A percentile compares a stretch with the other conserved stretches of the same genome.
Evolutionary conservation across 371 early-diverging fungal species (phyloP).

Genomic region (Zychaea mexicana): DNA sequence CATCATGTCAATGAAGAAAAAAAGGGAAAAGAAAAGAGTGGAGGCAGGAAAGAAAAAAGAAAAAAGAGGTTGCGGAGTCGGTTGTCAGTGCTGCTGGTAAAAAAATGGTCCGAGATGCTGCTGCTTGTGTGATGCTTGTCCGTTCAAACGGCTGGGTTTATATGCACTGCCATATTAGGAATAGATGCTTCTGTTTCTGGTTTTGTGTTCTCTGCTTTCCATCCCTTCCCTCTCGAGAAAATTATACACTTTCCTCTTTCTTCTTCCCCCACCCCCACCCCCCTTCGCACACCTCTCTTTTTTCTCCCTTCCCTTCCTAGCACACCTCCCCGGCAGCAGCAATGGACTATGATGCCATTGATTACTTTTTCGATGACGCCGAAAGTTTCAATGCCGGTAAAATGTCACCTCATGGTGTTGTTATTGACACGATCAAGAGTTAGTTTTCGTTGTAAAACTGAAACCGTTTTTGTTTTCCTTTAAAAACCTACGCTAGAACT

Average conservation of each 20-base stretch:
- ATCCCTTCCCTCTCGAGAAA: neutral
- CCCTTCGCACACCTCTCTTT: neutral
- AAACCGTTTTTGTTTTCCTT: neutral
- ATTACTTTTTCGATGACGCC: conserved; percentile 47
- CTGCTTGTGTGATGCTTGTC: no score
- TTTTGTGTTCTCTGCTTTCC: no score
- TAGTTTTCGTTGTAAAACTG: neutral
- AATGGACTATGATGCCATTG: conserved; percentile 39
- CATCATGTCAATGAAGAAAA: neutral
- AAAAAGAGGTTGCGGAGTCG: no score
- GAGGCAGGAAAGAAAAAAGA: no score
- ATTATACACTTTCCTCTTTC: neutral
- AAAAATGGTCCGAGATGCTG: no score
- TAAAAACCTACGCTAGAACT: conserved; percentile 45
- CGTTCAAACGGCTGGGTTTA: no score
- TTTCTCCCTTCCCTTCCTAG: conserved; percentile 4
- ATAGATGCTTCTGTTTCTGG: no score
- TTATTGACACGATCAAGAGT: neutral
- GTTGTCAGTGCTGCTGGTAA: no score
- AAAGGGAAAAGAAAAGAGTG: neutral
- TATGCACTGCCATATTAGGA: no score
- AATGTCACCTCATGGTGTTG: neutral
- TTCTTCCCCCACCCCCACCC: neutral
- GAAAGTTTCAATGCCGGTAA: conserved; percentile 55
- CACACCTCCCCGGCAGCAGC: neutral